Evolutionary conservation across 305 asterid genomes (phyloP).

Genomic region (Nicotiana rustica): DNA sequence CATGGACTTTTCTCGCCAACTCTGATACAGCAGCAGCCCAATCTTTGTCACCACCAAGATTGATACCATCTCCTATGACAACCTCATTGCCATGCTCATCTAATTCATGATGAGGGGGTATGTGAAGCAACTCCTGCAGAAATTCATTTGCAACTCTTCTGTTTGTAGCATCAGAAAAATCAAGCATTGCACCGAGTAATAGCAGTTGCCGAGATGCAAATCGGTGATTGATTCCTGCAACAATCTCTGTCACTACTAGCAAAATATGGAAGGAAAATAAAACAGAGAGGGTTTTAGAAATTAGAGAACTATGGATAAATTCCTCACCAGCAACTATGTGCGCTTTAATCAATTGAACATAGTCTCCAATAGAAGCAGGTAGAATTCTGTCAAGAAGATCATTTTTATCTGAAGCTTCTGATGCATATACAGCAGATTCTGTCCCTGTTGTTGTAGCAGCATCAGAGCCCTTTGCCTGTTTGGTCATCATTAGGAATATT

Average conservation of each 20-base stretch:
- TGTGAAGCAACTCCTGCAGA: conserved; percentile 76
- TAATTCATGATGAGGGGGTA: conserved; percentile 71
- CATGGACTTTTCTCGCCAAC: conserved; percentile 79
- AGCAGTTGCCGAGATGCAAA: conserved; percentile 91
- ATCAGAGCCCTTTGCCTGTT: conserved; percentile 93
- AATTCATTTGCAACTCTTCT: conserved; percentile 87
- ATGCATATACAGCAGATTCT: conserved; percentile 92
- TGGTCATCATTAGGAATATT: conserved; percentile 38
- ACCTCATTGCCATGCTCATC: conserved; percentile 81
- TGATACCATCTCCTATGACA: conserved; percentile 89
- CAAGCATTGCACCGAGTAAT: conserved; percentile 85
- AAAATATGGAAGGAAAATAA: conserved; percentile 35
- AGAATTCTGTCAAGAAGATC: conserved; percentile 89
- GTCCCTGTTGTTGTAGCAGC: conserved; percentile 90
- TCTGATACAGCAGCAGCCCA: conserved; percentile 95
- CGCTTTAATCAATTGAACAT: conserved; percentile 79
- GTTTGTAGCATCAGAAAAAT: conserved; percentile 89
- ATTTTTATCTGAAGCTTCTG: conserved; percentile 90
- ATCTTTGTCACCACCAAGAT: conserved; percentile 91
- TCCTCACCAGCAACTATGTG: conserved; percentile 86
- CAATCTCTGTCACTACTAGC: conserved; percentile 36
- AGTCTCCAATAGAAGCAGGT: conserved; percentile 79
- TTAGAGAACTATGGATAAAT: not conserved
- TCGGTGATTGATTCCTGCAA: conserved; percentile 79
- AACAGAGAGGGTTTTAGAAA: not conserved